phyloP scores from a whole-genome alignment of 768 basidiomycete genomes.

The Mycena indigotica region DNA sequence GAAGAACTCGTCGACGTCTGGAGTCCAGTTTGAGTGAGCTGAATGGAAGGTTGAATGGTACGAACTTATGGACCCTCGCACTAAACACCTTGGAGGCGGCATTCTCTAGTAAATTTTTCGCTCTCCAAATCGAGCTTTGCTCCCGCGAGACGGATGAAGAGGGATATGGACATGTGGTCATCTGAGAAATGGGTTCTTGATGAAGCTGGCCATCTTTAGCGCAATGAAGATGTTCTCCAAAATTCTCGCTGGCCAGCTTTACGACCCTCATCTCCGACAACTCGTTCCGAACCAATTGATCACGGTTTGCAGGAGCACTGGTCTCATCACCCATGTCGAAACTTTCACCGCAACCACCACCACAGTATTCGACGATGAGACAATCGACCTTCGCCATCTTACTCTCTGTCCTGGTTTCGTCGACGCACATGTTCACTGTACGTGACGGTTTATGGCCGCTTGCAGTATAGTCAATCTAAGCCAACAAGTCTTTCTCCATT shows the following conservation, averaged over 20 bases:
- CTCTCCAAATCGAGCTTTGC: too few species aligned
- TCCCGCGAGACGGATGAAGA: too few species aligned
- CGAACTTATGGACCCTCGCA: constrained; percentile 54
- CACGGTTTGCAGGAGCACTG: constrained; percentile 46
- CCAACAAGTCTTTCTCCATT: constrained; percentile 58
- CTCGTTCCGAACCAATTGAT: constrained; percentile 50
- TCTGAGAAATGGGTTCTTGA: too few species aligned
- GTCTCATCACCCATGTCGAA: constrained; percentile 50
- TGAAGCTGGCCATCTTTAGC: too few species aligned
- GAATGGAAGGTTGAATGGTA: constrained; percentile 13
- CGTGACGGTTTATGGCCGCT: constrained; percentile 22
- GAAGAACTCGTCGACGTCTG: constrained; percentile 63
- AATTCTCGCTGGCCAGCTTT: constrained; percentile 48
- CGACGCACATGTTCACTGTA: constrained; percentile 59
- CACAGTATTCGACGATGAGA: constrained; percentile 25
- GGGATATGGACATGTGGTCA: too few species aligned
- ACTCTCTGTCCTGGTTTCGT: constrained; percentile 62
- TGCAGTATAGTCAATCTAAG: not conserved
- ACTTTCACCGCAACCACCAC: constrained; percentile 9
- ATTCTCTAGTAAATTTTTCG: too few species aligned
- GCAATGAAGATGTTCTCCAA: too few species aligned
- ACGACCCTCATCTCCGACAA: constrained; percentile 46
- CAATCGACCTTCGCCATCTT: constrained; percentile 47
- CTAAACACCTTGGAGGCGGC: constrained; percentile 35
- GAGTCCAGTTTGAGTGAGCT: not conserved